A percentile compares a stretch with the other conserved stretches of the same genome.
These are phyloP conservation scores for Ampelocalamus luodianensis DNA, from an alignment of 176 grass and related monocot species.

Conservation along the genomic window DNA sequence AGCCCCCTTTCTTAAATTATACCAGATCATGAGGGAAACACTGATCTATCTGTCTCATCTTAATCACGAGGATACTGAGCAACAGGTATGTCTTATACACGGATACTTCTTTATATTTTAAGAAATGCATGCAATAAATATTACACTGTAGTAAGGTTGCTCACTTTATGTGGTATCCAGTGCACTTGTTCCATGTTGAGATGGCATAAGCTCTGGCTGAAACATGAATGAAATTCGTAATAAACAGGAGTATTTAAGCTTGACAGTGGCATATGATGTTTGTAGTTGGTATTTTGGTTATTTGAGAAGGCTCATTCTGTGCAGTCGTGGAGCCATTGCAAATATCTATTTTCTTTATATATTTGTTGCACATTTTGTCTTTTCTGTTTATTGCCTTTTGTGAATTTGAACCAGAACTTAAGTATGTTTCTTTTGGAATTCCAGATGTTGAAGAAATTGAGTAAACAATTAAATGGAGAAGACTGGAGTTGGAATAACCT, in stretches of 20 bases:
- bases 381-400: conserved; percentile 10
- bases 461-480: conserved; percentile 96
- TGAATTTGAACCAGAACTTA: conserved; percentile 8
- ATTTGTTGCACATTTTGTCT: not conserved
- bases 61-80: conserved; percentile 98
- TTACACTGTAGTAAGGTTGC: not conserved
- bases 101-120: conserved; percentile 11
- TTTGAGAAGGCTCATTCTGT: not conserved
- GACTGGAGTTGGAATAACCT: conserved; percentile 99
- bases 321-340: not conserved
- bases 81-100: conserved; percentile 65
- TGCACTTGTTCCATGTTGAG: not conserved
- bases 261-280: not conserved
- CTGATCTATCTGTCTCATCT: conserved; percentile 97
- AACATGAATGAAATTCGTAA: conserved; percentile 15
- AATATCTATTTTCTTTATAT: conserved; percentile 4
- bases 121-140: not conserved
- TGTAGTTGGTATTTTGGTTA: not conserved
- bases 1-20: conserved; percentile 37
- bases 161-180: not conserved
- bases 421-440: conserved; percentile 37
- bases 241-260: not conserved
- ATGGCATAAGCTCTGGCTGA: conserved; percentile 16
- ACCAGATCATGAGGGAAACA: conserved; percentile 99
- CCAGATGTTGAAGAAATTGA: conserved; percentile 97